These are phyloP conservation scores for Colletotrichum echinochloae DNA, from an alignment of 2,329 filamentous ascomycete species.

Conservation along the genomic window DNA sequence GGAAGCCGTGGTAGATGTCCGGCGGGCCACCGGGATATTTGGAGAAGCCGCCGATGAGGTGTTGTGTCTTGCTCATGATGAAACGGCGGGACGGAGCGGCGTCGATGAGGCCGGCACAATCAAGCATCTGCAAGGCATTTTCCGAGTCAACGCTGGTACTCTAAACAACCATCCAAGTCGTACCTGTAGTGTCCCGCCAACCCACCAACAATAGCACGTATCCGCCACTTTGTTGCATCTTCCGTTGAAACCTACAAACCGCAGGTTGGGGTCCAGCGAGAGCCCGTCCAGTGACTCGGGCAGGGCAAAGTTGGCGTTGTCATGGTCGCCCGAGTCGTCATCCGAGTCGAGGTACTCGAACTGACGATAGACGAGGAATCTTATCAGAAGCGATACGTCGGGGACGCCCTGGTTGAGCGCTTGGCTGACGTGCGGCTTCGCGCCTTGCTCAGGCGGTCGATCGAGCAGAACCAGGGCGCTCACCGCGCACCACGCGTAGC, in stretches of 20 bases:
- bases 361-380: constrained; percentile 75
- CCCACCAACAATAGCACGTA: constrained; percentile 98
- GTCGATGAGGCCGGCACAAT: constrained; percentile 69
- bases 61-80: constrained; percentile 87
- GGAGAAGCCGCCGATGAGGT: constrained; percentile 85
- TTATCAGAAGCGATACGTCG: constrained; percentile 49
- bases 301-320: constrained; percentile 47
- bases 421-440: constrained; percentile 48
- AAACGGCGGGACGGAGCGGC: constrained; percentile 75
- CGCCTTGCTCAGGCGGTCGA: constrained; percentile 60
- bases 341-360: constrained; percentile 67
- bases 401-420: constrained; percentile 52
- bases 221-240: constrained; percentile 92
- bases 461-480: constrained; percentile 82
- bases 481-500: constrained; percentile 91
- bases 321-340: constrained; percentile 56
- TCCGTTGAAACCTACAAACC: constrained; percentile 85
- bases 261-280: constrained; percentile 47
- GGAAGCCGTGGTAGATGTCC: constrained; percentile 88
- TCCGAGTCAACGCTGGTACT: constrained; percentile 48
- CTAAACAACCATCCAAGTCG: constrained; percentile 41
- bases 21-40: constrained; percentile 76
- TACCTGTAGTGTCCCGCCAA: constrained; percentile 71
- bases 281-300: constrained; percentile 52
- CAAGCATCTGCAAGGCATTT: constrained; percentile 63